Evolutionary conservation across 441 rosid species (phyloP), one percentile per base, ranked within the genome.

Genomic region (Syzygium malaccense): DNA sequence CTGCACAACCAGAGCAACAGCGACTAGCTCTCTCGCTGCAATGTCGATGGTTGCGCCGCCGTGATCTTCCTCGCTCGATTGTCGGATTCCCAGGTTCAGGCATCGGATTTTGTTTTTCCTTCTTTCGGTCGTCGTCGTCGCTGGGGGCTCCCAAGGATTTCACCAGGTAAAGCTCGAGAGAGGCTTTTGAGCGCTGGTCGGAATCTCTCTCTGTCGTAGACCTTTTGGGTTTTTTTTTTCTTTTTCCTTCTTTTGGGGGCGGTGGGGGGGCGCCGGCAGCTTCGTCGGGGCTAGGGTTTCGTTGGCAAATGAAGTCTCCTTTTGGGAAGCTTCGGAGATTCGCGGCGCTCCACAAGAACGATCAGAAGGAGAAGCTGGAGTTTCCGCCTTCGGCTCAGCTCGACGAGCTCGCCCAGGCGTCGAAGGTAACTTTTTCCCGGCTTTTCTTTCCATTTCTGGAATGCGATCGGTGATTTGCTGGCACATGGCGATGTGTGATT

Each of bases 341-440:
- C 49, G 94, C 89, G 75, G 55, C 97, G 90, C 96, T 96, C 68
- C 97, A 94, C 91, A 95, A 90, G 86, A 92, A 92, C 91, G 99
- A 95, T 90, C 88, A 90, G 11, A 97, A 94, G 95, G 98, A 95
- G 41, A 96, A 96, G 92, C 90, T 86, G 58, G 98, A 96, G 89
- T 51, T 91, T 86, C 88, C 91, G 26, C 86, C 93, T 86, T 89
- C 95, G 13, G 90, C 95, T 88, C 96, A 93, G 88, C 90, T 95
- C 85, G 98, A 96, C 87, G 98, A 96, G 90, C 98, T 98, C 90
- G 96, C 92, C 88, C 95, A 96, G 88, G 99, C 99, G 89, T 95
- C 97, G 30, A 94, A 94, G 99, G 99, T 98, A 58, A 58, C 23
- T 28, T 33, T 3, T 13, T 33, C 49, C 53, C 18, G 5, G 37